Conservation (phyloP, 2,329 filamentous ascomycete genomes). For the Beauveria sp. region DNA sequence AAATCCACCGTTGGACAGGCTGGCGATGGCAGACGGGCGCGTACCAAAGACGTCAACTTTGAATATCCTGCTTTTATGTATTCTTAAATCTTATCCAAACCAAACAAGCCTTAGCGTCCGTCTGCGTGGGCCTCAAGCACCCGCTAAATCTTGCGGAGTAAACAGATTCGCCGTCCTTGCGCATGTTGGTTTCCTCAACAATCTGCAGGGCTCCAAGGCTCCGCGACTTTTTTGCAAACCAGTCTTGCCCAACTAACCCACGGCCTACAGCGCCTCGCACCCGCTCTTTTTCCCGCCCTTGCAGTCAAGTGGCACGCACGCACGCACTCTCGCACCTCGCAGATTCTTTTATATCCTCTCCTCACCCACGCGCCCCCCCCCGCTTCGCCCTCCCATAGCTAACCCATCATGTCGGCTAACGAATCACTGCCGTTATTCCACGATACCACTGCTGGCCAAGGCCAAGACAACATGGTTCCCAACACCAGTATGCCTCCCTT, state of each 20-base stretch:
- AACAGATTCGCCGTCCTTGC: slow-evolving; percentile 2
- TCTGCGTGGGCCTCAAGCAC: neutral
- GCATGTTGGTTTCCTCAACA: slow-evolving; percentile 13
- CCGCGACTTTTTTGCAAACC: slow-evolving; percentile 6
- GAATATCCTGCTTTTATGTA: neutral
- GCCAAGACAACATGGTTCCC: slow-evolving; percentile 8
- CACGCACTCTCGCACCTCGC: neutral
- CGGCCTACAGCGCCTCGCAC: neutral
- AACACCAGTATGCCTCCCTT: slow-evolving; percentile 8
- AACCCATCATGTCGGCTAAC: slow-evolving; percentile 10
- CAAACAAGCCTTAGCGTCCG: neutral
- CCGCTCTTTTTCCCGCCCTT: slow-evolving; percentile 4
- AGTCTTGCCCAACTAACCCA: neutral
- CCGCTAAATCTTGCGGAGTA: slow-evolving; percentile 5
- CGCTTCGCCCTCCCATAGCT: neutral
- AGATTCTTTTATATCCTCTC: slow-evolving; percentile 8
- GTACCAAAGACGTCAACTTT: neutral
- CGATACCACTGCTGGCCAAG: slow-evolving; percentile 2
- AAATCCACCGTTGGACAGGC: too few relatives aligned
- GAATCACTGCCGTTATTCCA: slow-evolving; percentile 10
- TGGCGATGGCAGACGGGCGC: too few relatives aligned
- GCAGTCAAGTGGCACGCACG: neutral
- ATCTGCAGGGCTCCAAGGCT: slow-evolving; percentile 6
- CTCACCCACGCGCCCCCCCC: neutral
- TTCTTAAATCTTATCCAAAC: neutral